Evolutionary conservation across 108 stramenopile species (phyloP).

Genomic region (Nitzschia sp.): DNA sequence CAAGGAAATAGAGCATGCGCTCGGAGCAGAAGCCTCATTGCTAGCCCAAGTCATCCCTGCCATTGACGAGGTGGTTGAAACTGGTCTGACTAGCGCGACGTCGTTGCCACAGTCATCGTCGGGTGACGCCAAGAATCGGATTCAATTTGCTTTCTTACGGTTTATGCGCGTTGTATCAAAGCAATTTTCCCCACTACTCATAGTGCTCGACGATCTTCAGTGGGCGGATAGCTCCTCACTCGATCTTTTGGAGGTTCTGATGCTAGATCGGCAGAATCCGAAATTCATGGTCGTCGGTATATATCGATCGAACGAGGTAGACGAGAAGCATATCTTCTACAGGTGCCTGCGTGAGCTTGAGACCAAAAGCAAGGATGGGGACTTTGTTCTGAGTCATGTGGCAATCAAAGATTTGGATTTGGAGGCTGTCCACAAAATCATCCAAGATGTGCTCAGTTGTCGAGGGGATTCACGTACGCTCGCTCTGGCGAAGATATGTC

Average conservation of each 20-base stretch:
- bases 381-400: not conserved
- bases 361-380: not conserved
- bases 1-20: no score
- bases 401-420: not conserved
- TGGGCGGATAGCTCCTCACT: constrained; percentile 37
- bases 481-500: not conserved
- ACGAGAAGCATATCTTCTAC: constrained; percentile 13
- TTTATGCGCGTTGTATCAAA: constrained; percentile 18
- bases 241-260: constrained; percentile 17
- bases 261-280: not conserved
- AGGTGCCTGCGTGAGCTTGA: not conserved
- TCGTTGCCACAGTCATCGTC: no score
- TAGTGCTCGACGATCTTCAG: constrained; percentile 35
- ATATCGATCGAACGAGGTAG: constrained; percentile 55
- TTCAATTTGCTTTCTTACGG: constrained; percentile 4
- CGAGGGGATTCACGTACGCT: not conserved
- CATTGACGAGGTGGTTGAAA: not conserved
- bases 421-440: constrained; percentile 10
- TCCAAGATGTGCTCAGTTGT: not conserved
- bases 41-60: no score
- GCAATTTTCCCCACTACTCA: constrained; percentile 11
- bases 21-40: no score
- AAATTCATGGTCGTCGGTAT: constrained; percentile 44
- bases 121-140: no score
- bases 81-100: not conserved